Conservation (phyloP, 2,329 filamentous ascomycete species). For the Arthrobotrys entomopaga region DNA sequence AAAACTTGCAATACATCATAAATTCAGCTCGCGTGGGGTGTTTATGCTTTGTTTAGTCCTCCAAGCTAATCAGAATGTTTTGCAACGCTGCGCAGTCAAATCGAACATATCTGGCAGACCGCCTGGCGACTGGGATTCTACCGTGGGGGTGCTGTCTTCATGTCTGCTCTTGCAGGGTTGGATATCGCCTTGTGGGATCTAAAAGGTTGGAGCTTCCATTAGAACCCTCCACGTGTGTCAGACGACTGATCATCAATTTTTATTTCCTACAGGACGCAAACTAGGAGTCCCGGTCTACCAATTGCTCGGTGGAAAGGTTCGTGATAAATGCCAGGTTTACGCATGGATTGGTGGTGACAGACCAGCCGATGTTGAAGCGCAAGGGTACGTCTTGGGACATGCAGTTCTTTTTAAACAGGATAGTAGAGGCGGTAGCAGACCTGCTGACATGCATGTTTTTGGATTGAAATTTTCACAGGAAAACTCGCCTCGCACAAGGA, state of each 20-base stretch:
- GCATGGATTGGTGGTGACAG: conserved; percentile 82
- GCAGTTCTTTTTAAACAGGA: background rate
- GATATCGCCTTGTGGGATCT: conserved; percentile 85
- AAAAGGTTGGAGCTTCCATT: conserved; percentile 66
- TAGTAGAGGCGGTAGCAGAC: background rate
- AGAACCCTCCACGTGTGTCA: conserved; percentile 32
- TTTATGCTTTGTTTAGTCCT: conserved; percentile 15
- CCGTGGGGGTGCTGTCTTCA: conserved; percentile 80
- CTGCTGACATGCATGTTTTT: conserved; percentile 36
- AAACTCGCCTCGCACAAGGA: conserved; percentile 70
- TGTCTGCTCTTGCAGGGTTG: conserved; percentile 80
- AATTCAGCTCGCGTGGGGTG: conserved; percentile 7
- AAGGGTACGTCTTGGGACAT: conserved; percentile 66
- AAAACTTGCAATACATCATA: background rate
- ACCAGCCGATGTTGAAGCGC: conserved; percentile 72
- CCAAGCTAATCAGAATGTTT: conserved; percentile 9
- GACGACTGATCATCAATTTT: conserved; percentile 24
- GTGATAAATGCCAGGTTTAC: conserved; percentile 76
- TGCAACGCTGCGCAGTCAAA: conserved; percentile 67
- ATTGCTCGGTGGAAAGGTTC: conserved; percentile 77
- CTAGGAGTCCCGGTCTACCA: conserved; percentile 76
- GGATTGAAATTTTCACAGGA: conserved; percentile 62
- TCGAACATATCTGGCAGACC: conserved; percentile 82
- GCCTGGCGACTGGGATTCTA: conserved; percentile 79
- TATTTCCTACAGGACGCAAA: conserved; percentile 64